phyloP scores from a whole-genome alignment of 1,284 basidiomycete genomes.

The Volvariella volvacea region DNA sequence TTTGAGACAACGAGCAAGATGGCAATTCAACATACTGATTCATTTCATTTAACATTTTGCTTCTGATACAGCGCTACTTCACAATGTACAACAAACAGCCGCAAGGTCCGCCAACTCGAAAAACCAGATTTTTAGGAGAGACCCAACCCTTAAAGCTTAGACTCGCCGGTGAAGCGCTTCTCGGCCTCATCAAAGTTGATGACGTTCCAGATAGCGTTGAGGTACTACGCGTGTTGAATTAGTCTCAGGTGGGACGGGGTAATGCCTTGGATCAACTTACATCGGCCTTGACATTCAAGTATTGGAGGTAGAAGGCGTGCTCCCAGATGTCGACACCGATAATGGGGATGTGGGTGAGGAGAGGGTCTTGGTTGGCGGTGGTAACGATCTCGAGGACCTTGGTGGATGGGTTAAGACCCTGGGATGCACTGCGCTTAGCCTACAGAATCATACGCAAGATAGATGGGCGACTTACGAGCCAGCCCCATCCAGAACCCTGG shows the following conservation, averaged over 20 bases:
- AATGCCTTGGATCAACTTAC: slow-evolving; percentile 37
- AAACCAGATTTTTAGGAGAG: no score
- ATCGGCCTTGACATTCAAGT: slow-evolving; percentile 69
- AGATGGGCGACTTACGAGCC: slow-evolving; percentile 58
- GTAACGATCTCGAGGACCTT: slow-evolving; percentile 71
- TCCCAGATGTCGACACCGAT: slow-evolving; percentile 91
- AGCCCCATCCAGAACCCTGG: slow-evolving; percentile 92
- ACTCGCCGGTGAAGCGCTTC: slow-evolving; percentile 56
- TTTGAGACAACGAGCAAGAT: no score
- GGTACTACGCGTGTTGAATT: slow-evolving; percentile 47
- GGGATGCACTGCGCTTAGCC: slow-evolving; percentile 1
- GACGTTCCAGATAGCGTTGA: slow-evolving; percentile 88
- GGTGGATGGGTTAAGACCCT: slow-evolving; percentile 59
- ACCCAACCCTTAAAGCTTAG: slow-evolving; percentile 22
- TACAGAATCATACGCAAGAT: neutral
- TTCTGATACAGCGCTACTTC: no score
- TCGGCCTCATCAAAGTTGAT: slow-evolving; percentile 92
- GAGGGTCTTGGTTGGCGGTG: slow-evolving; percentile 88
- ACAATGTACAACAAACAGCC: no score
- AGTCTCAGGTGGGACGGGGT: neutral
- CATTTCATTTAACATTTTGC: no score
- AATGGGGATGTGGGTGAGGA: slow-evolving; percentile 68
- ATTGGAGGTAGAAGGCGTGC: slow-evolving; percentile 76
- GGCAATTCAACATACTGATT: no score
- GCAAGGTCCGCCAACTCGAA: no score